A percentile compares a stretch with the other conserved stretches of the same genome.
These are phyloP conservation scores for Ramularia endophylla DNA, from an alignment of 2,329 filamentous ascomycete species.

Conservation along the genomic window DNA sequence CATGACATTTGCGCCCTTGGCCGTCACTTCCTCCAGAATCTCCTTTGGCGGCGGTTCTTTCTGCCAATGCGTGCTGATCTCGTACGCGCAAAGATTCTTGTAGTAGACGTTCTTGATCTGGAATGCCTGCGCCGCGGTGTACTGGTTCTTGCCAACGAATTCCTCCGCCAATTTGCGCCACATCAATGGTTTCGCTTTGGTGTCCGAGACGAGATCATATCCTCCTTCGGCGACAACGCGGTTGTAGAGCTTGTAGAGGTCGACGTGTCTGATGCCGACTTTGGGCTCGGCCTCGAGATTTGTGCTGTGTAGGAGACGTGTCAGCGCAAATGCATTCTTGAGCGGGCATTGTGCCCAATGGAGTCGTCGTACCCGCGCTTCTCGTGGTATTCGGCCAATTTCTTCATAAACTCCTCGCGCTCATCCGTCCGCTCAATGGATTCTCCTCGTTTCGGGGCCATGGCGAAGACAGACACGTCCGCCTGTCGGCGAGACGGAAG, in stretches of 20 bases:
- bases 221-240: slow-evolving; percentile 71
- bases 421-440: slow-evolving; percentile 52
- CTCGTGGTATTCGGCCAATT: slow-evolving; percentile 67
- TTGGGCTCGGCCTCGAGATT: slow-evolving; percentile 74
- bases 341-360: neutral
- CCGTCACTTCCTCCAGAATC: slow-evolving; percentile 73
- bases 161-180: slow-evolving; percentile 76
- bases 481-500: slow-evolving; percentile 8
- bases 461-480: slow-evolving; percentile 16
- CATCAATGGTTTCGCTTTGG: slow-evolving; percentile 70
- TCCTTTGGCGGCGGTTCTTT: slow-evolving; percentile 81
- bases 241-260: slow-evolving; percentile 73
- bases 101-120: slow-evolving; percentile 84
- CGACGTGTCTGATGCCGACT: slow-evolving; percentile 68
- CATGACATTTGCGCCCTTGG: slow-evolving; percentile 75
- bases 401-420: slow-evolving; percentile 72
- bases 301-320: slow-evolving; percentile 45
- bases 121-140: slow-evolving; percentile 78
- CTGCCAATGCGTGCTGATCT: slow-evolving; percentile 71
- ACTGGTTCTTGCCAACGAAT: slow-evolving; percentile 66
- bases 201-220: slow-evolving; percentile 68
- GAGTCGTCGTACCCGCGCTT: slow-evolving; percentile 57
- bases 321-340: slow-evolving; percentile 15
- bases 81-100: slow-evolving; percentile 77
- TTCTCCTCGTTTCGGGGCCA: slow-evolving; percentile 43